Evolutionary conservation across 345 rosid genomes (phyloP).

Genomic region (Boechera stricta): DNA sequence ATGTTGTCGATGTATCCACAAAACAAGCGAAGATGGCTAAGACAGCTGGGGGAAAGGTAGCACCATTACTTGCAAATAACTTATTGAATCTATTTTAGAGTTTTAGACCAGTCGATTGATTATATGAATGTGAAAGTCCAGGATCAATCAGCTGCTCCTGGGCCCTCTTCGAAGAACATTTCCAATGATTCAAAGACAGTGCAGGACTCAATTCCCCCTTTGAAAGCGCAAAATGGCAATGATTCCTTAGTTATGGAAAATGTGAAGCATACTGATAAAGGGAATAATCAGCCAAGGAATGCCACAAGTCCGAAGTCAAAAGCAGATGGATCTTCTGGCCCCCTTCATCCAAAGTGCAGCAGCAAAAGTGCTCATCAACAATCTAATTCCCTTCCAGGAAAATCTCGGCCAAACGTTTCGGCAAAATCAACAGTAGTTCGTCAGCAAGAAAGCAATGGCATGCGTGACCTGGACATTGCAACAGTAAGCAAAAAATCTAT

Average conservation of each 20-base stretch:
- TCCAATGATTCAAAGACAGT: slow-evolving; percentile 54
- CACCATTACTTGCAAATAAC: slow-evolving; percentile 45
- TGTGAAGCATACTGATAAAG: slow-evolving; percentile 59
- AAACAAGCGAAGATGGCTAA: slow-evolving; percentile 67
- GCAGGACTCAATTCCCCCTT: slow-evolving; percentile 49
- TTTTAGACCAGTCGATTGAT: slow-evolving; percentile 45
- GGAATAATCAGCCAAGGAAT: slow-evolving; percentile 53
- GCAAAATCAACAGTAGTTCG: slow-evolving; percentile 46
- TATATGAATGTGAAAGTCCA: slow-evolving; percentile 50
- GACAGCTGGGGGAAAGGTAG: slow-evolving; percentile 50
- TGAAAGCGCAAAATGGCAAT: slow-evolving; percentile 55
- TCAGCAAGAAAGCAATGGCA: slow-evolving; percentile 61
- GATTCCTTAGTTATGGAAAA: slow-evolving; percentile 50
- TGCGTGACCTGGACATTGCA: slow-evolving; percentile 59
- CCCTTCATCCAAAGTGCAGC: slow-evolving; percentile 52
- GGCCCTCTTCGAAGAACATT: slow-evolving; percentile 57
- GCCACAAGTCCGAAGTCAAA: slow-evolving; percentile 55
- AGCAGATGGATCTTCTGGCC: slow-evolving; percentile 54
- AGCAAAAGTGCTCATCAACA: slow-evolving; percentile 56
- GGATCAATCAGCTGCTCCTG: slow-evolving; percentile 53
- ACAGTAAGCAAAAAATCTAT: slow-evolving; percentile 56
- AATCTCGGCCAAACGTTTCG: slow-evolving; percentile 38
- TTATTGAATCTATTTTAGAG: slow-evolving; percentile 45
- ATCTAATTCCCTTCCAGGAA: slow-evolving; percentile 59
- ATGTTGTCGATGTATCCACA: slow-evolving; percentile 54